Percentiles rank a stretch among this genome's conserved stretches.
These are phyloP conservation scores for Trichoderma harzianum DNA, from an alignment of 2,329 filamentous ascomycete genomes.

Conservation along the genomic window DNA sequence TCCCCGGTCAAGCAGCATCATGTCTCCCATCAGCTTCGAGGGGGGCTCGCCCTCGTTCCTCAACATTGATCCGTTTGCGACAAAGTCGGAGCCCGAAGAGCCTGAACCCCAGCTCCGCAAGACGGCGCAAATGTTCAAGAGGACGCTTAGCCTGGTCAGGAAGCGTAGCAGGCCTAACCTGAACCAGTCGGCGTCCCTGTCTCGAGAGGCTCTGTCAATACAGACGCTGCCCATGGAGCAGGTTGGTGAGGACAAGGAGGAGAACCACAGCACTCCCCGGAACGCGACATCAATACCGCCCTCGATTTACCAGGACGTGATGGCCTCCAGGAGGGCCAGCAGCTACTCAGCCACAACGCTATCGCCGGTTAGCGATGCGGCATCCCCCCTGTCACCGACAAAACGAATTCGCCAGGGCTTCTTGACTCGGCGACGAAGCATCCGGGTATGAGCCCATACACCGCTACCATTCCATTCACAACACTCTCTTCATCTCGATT, in stretches of 20 bases:
- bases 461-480: neutral
- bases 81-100: conserved; percentile 33
- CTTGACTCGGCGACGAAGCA: conserved; percentile 39
- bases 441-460: conserved; percentile 31
- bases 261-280: conserved; percentile 28
- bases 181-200: conserved; percentile 34
- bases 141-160: conserved; percentile 52
- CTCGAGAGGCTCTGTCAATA: conserved; percentile 33
- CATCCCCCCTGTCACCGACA: conserved; percentile 27
- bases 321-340: conserved; percentile 43
- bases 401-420: conserved; percentile 36
- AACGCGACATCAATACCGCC: conserved; percentile 25
- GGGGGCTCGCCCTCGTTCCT: conserved; percentile 48
- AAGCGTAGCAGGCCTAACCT: conserved; percentile 54
- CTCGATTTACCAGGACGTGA: conserved; percentile 47
- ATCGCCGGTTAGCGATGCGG: conserved; percentile 24
- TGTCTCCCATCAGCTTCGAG: conserved; percentile 31
- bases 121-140: conserved; percentile 49
- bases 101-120: conserved; percentile 37
- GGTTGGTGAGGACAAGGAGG: conserved; percentile 33
- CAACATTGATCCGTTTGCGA: conserved; percentile 52
- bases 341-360: conserved; percentile 22
- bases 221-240: conserved; percentile 32
- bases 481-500: neutral
- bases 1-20: conserved; percentile 44